phyloP scores from a whole-genome alignment of 176 grass and related monocot species.

The Avena eriantha region DNA sequence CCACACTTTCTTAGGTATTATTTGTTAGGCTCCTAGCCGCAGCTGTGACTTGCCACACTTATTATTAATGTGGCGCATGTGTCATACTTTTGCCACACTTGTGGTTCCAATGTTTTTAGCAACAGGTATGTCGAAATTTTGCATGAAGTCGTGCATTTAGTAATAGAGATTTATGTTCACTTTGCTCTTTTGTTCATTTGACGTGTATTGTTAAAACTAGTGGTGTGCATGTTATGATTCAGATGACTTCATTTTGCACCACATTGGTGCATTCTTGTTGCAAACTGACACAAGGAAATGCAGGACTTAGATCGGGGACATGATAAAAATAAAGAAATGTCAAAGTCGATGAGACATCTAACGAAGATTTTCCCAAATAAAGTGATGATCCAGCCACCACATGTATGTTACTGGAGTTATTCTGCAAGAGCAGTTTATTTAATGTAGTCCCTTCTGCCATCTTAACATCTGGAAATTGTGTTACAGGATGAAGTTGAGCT shows the following conservation, averaged over 20 bases:
- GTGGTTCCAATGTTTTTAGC: background rate
- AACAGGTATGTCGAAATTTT: background rate
- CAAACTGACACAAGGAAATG: slow-evolving; percentile 43
- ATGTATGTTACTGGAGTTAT: slow-evolving; percentile 52
- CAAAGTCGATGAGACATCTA: slow-evolving; percentile 81
- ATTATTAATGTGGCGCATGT: background rate
- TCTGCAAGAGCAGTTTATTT: slow-evolving; percentile 22
- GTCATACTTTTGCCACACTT: slow-evolving; percentile 10
- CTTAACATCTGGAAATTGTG: slow-evolving; percentile 35
- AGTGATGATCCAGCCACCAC: slow-evolving; percentile 77
- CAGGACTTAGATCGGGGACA: slow-evolving; percentile 69
- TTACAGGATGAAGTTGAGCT: slow-evolving; percentile 79
- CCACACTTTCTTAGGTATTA: background rate
- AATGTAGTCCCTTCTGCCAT: slow-evolving; percentile 24
- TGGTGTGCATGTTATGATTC: background rate
- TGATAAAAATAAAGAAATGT: slow-evolving; percentile 78
- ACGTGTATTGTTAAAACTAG: slow-evolving; percentile 14
- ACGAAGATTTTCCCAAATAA: slow-evolving; percentile 96
- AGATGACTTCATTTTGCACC: slow-evolving; percentile 15
- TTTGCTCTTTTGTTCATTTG: background rate
- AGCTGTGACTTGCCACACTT: background rate
- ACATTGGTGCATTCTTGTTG: slow-evolving; percentile 28
- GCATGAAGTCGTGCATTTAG: background rate
- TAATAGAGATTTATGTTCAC: background rate
- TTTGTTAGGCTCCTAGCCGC: background rate